Percentiles rank a stretch among this genome's conserved stretches.
Evolutionary conservation across 1,284 basidiomycete genomes (phyloP).

Genomic region (Ustilago loliicola): DNA sequence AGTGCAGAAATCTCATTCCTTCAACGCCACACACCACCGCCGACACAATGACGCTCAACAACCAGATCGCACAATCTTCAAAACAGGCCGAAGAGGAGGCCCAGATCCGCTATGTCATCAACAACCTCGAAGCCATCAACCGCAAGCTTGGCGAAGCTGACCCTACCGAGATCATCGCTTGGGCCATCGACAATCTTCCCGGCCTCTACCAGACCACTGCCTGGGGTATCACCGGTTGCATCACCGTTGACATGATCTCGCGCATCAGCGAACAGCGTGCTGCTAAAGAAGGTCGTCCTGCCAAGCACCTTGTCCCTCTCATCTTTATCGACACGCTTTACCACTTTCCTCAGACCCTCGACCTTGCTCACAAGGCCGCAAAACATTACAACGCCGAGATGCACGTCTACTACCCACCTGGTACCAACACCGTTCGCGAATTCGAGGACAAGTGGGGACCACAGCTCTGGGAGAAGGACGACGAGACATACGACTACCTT

Average conservation of each 20-base stretch:
- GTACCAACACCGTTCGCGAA: constrained; percentile 78
- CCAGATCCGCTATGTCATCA: constrained; percentile 46
- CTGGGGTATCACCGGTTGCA: constrained; percentile 69
- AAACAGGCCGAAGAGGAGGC: constrained; percentile 51
- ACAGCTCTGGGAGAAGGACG: constrained; percentile 88
- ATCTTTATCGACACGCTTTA: constrained; percentile 84
- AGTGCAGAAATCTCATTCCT: too few species aligned
- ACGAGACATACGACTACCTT: constrained; percentile 88
- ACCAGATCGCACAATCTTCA: constrained; percentile 47
- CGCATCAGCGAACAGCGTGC: constrained; percentile 62
- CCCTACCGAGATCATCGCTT: constrained; percentile 65
- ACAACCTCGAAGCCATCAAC: constrained; percentile 65
- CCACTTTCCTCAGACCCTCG: constrained; percentile 93
- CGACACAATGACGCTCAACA: constrained; percentile 32
- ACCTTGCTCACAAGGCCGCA: constrained; percentile 84
- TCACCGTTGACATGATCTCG: constrained; percentile 67
- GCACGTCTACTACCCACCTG: constrained; percentile 84
- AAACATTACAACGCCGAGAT: constrained; percentile 81
- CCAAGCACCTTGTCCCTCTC: constrained; percentile 67
- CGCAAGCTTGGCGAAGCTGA: constrained; percentile 61
- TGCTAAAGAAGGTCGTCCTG: constrained; percentile 29
- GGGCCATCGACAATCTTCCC: constrained; percentile 69
- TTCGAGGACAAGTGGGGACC: constrained; percentile 88
- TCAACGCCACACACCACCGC: background rate
- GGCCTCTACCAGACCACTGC: constrained; percentile 70